Percentiles rank a stretch among this genome's conserved stretches.
Evolutionary conservation across 176 grass and related monocot species (phyloP).

Genomic region (Bolboschoenus planiculmis): DNA sequence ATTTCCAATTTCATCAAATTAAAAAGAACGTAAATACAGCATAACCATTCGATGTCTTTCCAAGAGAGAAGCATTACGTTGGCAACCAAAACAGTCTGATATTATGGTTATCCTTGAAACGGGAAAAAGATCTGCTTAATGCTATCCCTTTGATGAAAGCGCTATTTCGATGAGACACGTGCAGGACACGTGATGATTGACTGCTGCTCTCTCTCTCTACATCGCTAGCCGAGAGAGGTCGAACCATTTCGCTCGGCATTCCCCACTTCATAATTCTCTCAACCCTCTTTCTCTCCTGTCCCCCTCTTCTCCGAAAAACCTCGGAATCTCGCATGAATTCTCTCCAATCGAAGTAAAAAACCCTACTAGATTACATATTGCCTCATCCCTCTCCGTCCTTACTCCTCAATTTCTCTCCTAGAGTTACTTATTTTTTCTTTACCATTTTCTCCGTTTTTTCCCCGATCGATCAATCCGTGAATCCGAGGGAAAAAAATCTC

Average conservation of each 20-base stretch:
- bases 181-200: slow-evolving; percentile 9
- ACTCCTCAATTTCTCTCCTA: neutral
- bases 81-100: no score
- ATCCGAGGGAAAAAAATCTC: neutral
- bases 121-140: no score
- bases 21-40: neutral
- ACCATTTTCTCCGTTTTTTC: neutral
- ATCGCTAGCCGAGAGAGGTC: neutral
- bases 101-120: no score
- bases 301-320: neutral
- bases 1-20: neutral
- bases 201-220: slow-evolving; percentile 1
- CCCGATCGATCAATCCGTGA: neutral
- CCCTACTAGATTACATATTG: neutral
- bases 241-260: neutral
- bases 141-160: neutral
- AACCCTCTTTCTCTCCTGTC: neutral
- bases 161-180: neutral
- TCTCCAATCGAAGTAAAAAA: neutral
- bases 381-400: neutral
- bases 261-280: slow-evolving; percentile 7
- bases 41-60: neutral
- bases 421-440: neutral
- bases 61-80: neutral
- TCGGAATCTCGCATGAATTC: neutral